phyloP scores from a whole-genome alignment of 306 rosid species.

The Pyrus communis region DNA sequence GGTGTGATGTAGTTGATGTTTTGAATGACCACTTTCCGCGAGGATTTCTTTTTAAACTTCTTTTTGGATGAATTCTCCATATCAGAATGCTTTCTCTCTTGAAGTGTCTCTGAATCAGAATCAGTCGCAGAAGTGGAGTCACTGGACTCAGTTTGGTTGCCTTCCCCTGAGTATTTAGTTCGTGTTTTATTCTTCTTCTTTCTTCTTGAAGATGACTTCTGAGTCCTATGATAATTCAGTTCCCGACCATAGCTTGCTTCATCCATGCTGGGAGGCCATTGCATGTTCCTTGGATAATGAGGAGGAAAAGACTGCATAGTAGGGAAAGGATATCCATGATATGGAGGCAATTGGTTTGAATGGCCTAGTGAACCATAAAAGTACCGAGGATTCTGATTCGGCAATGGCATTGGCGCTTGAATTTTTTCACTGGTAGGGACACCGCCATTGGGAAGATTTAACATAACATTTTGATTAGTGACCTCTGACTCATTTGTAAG shows the following conservation, averaged over 20 bases:
- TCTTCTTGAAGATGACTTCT: conserved; percentile 30
- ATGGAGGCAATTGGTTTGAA: conserved; percentile 37
- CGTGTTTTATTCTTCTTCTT: conserved; percentile 33
- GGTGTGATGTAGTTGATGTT: conserved; percentile 67
- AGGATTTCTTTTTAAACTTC: conserved; percentile 33
- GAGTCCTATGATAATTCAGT: conserved; percentile 14
- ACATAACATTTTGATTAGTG: background rate
- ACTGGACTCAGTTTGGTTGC: conserved; percentile 12
- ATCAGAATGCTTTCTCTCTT: conserved; percentile 27
- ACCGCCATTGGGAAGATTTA: background rate
- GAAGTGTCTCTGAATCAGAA: conserved; percentile 33
- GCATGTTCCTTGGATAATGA: conserved; percentile 40
- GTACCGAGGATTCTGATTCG: conserved; percentile 36
- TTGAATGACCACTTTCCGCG: conserved; percentile 56
- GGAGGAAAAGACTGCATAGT: conserved; percentile 46
- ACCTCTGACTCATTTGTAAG: background rate
- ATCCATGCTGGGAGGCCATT: conserved; percentile 42
- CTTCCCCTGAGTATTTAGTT: conserved; percentile 32
- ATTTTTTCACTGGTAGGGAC: conserved; percentile 17
- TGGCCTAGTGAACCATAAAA: conserved; percentile 40
- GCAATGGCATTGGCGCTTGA: conserved; percentile 50
- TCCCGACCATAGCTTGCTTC: background rate
- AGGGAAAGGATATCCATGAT: conserved; percentile 44
- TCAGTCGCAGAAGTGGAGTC: conserved; percentile 31
- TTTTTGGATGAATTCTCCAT: conserved; percentile 32